Conservation (phyloP, 345 rosid genomes). For the Eucalyptus dawsonii region DNA sequence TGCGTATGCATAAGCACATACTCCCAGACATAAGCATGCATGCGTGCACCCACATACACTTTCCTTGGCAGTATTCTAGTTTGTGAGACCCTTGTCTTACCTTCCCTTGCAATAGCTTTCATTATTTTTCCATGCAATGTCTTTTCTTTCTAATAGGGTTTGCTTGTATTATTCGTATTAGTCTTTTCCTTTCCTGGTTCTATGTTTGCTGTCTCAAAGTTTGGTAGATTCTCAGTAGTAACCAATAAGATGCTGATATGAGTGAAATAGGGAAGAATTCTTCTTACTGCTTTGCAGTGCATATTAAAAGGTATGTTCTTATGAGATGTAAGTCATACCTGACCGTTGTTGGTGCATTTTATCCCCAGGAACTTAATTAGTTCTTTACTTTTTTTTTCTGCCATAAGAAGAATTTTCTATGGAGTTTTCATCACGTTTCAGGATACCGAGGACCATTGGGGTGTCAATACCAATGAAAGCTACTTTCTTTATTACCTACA, state of each 20-base stretch:
- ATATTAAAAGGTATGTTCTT: background rate
- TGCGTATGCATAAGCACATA: background rate
- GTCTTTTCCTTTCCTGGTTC: background rate
- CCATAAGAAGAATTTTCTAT: background rate
- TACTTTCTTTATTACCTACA: slow-evolving; percentile 85
- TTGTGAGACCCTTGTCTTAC: background rate
- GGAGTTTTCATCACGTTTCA: slow-evolving; percentile 4
- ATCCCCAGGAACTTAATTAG: background rate
- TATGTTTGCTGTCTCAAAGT: background rate
- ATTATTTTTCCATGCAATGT: background rate
- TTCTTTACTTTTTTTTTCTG: background rate
- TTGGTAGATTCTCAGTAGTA: background rate
- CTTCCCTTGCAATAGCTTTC: background rate
- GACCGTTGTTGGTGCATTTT: background rate
- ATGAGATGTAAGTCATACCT: background rate
- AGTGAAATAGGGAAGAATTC: background rate
- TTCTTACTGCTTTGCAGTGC: background rate
- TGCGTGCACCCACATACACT: background rate
- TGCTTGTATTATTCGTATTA: background rate
- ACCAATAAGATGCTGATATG: background rate
- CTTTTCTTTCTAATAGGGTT: background rate
- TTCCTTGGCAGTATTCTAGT: background rate
- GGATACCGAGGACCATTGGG: slow-evolving; percentile 94
- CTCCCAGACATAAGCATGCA: background rate
- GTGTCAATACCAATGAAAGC: slow-evolving; percentile 98